Conservation (phyloP, 1,284 basidiomycete genomes). For the Tilletia horrida region DNA sequence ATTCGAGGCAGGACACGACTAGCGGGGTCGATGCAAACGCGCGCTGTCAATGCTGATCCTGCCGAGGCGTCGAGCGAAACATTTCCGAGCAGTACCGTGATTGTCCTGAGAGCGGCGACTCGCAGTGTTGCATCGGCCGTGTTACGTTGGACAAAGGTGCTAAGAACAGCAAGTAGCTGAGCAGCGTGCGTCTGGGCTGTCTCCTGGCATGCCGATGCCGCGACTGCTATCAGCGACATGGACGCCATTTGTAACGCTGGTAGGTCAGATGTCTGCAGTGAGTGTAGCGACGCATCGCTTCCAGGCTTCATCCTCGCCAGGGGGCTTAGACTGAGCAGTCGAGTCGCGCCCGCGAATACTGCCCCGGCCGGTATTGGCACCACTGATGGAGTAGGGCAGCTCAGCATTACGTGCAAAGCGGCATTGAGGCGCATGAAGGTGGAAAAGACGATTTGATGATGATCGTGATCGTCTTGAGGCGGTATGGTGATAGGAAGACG, state of each 20-base stretch:
- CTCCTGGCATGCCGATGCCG: background rate
- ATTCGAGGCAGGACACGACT: constrained; percentile 2
- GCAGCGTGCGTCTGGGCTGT: background rate
- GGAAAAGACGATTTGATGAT: background rate
- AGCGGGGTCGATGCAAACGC: constrained; percentile 4
- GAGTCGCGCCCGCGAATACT: background rate
- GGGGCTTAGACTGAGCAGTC: background rate
- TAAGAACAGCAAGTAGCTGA: background rate
- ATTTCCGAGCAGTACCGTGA: background rate
- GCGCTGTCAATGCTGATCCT: background rate
- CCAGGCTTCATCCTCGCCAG: constrained; percentile 1
- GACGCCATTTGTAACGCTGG: background rate
- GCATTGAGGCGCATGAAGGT: constrained; percentile 4
- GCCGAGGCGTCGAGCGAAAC: background rate
- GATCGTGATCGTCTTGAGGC: background rate
- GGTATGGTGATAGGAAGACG: background rate
- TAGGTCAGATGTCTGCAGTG: background rate
- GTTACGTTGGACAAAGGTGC: background rate
- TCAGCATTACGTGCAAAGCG: constrained; percentile 1
- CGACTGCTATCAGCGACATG: constrained; percentile 10
- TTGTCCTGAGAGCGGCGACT: background rate
- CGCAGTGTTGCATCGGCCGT: background rate
- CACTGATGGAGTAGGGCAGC: background rate
- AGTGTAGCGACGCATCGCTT: background rate
- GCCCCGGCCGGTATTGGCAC: constrained; percentile 6